phyloP scores from a whole-genome alignment of 2,329 filamentous ascomycete genomes.

The Onygenales sp. region DNA sequence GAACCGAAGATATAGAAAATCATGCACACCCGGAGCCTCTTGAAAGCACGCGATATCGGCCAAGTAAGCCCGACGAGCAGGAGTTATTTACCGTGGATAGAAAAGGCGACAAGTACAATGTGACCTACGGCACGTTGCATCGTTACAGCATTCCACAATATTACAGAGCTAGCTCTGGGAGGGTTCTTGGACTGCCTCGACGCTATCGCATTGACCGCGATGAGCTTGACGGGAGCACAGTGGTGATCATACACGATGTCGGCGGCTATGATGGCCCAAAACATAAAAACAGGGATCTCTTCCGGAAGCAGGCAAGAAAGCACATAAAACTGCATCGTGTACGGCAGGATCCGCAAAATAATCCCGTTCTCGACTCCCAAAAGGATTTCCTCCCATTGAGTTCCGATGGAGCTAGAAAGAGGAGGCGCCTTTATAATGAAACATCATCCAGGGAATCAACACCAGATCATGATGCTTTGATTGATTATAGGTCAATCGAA shows the following conservation, averaged over 20 bases:
- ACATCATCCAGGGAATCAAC: conserved; percentile 16
- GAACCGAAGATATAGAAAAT: conserved; percentile 6
- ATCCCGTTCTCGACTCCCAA: conserved; percentile 14
- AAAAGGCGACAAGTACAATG: conserved; percentile 66
- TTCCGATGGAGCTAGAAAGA: conserved; percentile 25
- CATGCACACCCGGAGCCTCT: background rate
- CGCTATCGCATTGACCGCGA: conserved; percentile 59
- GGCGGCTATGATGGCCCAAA: conserved; percentile 34
- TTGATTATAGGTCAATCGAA: conserved; percentile 57
- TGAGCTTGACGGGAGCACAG: conserved; percentile 32
- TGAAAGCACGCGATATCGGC: conserved; percentile 10
- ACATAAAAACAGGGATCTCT: conserved; percentile 35
- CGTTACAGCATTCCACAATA: conserved; percentile 64
- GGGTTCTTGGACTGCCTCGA: conserved; percentile 56
- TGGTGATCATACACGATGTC: conserved; percentile 25
- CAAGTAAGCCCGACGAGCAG: conserved; percentile 10
- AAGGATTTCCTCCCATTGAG: conserved; percentile 26
- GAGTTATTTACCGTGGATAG: conserved; percentile 56
- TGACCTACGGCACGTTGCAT: conserved; percentile 65
- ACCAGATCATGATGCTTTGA: conserved; percentile 40
- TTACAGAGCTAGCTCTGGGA: conserved; percentile 57
- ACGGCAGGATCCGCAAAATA: conserved; percentile 12
- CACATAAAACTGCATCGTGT: conserved; percentile 18
- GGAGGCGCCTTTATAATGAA: conserved; percentile 25
- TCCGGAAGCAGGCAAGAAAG: conserved; percentile 16